Conservation (phyloP, 73 alveolate species). For the Paramecium primaurelia region DNA sequence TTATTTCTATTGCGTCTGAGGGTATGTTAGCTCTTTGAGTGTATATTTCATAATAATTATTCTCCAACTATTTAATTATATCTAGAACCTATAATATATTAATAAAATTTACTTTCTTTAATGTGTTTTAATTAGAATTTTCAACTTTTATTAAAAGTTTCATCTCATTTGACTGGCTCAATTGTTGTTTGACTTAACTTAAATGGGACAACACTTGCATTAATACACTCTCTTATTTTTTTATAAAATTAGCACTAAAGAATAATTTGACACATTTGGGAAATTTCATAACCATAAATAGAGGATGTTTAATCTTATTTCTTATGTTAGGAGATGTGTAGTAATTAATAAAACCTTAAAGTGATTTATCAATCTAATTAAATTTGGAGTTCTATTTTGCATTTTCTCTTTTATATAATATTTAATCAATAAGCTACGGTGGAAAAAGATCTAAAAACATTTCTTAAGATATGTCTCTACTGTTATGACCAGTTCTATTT, state of each 20-base stretch:
- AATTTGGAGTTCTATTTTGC: slow-evolving; percentile 6
- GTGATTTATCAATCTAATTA: slow-evolving; percentile 49
- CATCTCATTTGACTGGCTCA: background rate
- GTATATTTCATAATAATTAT: background rate
- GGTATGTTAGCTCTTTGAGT: background rate
- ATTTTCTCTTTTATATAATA: slow-evolving; percentile 42
- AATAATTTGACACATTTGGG: slow-evolving; percentile 51
- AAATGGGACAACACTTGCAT: background rate
- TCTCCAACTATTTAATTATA: background rate
- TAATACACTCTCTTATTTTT: background rate
- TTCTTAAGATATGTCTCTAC: background rate
- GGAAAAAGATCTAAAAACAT: slow-evolving; percentile 60
- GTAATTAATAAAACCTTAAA: slow-evolving; percentile 59
- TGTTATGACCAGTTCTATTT: slow-evolving; percentile 61
- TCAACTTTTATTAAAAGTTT: background rate
- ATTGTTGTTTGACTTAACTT: background rate
- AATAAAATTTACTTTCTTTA: background rate
- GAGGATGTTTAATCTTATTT: slow-evolving; percentile 66
- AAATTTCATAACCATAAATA: slow-evolving; percentile 62
- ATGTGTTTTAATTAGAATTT: background rate
- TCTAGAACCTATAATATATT: background rate
- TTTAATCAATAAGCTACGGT: slow-evolving; percentile 41
- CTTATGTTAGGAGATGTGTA: slow-evolving; percentile 68
- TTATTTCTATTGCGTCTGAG: background rate
- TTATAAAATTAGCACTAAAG: background rate